Base-by-base conservation (phyloP, 78 protist species). In the Dictyostelium capitatum region DNA sequence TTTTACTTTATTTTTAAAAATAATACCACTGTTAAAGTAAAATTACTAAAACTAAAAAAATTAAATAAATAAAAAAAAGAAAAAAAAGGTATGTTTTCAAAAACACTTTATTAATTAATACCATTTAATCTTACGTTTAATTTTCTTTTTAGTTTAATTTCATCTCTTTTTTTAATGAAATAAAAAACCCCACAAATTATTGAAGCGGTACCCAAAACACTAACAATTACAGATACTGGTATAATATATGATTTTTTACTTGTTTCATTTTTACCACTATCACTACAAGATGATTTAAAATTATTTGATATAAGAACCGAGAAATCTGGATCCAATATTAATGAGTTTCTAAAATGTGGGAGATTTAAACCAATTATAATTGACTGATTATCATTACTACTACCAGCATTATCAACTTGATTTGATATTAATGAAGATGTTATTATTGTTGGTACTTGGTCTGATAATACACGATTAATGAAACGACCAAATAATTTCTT, bases 281-380 rank as follows among this genome's bases (percentile, higher is more conserved):
- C n/a, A n/a, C n/a, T n/a, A n/a, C n/a, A n/a, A n/a, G n/a, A n/a
- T 15, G 79, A 43, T 19, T 72, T 72, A 41, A 72, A 72, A 4
- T 72, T 25, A 20, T 50, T 4, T 43, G 79, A 19, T 32, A 72
- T 1, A 20, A 72, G n/a, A 1, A 72, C 74, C 4, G 74, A 65
- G 14, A 65, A 65, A 15, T 65, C 74, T 65, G 90, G 90, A 83
- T 83, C 90, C 1, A 83, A 14, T 10, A 28, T 20, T 54, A 43
- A 47, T 25, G 28, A 30, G 6, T 23, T 12, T 14, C 4, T 0
- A 19, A 65, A 69, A n/a, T 51, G 48, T 51, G 90, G 90, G 20
- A 83, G 17, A 23, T 48, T 83, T 19, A 83, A 67, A n/a, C 80
- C 90, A 53, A 70, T n/a, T 11, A 30, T 51, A 10, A 70, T 65